A percentile compares a stretch with the other conserved stretches of the same genome.
Conservation (phyloP, 345 rosid genomes). For the Capsella bursapastoris region DNA sequence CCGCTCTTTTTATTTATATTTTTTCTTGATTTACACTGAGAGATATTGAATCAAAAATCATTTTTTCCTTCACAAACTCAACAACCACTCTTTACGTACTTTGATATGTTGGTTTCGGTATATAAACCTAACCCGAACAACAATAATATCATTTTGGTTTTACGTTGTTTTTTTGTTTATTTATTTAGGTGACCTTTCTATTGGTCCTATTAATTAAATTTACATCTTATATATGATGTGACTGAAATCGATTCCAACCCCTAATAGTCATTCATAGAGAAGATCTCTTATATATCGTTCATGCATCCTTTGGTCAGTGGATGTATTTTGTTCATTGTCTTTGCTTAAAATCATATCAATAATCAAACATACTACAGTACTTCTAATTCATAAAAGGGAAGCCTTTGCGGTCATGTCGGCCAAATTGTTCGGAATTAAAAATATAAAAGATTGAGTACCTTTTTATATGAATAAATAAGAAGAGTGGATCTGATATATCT, state of each 20-base stretch:
- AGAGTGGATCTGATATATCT: conserved; percentile 32
- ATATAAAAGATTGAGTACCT: conserved; percentile 4
- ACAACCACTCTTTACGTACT: background rate
- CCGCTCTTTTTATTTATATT: background rate
- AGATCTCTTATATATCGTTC: background rate
- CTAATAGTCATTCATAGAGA: too few species aligned
- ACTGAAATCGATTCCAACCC: background rate
- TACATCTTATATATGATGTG: background rate
- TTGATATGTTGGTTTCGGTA: background rate
- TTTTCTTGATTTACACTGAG: background rate
- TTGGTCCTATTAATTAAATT: background rate
- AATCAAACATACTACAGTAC: conserved; percentile 13
- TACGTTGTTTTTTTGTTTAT: background rate
- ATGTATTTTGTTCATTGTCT: background rate
- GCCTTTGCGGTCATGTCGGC: conserved; percentile 36
- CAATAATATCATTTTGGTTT: too few species aligned
- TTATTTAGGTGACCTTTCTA: background rate
- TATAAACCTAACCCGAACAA: background rate
- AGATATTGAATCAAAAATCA: too few species aligned
- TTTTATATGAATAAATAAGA: conserved; percentile 18
- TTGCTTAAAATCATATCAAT: background rate
- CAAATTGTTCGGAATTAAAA: conserved; percentile 3
- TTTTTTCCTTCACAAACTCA: background rate
- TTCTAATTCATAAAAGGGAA: background rate
- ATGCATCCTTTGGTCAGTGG: background rate